phyloP scores from a whole-genome alignment of 768 basidiomycete genomes.

The Phanerochaete sordida region DNA sequence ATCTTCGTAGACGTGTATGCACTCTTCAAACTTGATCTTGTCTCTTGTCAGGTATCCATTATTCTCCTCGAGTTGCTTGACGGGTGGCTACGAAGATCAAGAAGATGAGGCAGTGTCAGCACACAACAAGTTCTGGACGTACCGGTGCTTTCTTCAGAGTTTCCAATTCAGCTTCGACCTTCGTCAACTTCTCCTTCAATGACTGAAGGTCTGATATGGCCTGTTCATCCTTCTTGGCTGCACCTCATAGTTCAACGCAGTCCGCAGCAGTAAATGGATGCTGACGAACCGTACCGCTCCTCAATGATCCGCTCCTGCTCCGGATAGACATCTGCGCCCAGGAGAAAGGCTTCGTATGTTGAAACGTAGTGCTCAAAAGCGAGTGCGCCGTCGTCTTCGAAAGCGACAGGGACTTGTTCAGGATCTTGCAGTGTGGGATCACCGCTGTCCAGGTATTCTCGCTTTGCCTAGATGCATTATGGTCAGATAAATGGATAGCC shows the following conservation, averaged over 20 bases:
- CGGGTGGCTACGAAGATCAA: conserved; percentile 35
- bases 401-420: conserved; percentile 63
- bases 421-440: conserved; percentile 68
- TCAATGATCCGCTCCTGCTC: conserved; percentile 71
- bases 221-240: conserved; percentile 72
- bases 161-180: conserved; percentile 49
- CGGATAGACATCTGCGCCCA: conserved; percentile 61
- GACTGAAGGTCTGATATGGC: conserved; percentile 62
- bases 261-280: not conserved
- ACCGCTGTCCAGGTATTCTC: conserved; percentile 53
- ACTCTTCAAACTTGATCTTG: conserved; percentile 74
- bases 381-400: conserved; percentile 67
- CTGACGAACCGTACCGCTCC: conserved; percentile 65
- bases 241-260: not conserved
- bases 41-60: conserved; percentile 68
- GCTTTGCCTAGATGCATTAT: conserved; percentile 21
- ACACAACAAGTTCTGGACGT: conserved; percentile 14
- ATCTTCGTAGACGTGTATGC: conserved; percentile 65
- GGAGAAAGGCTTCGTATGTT: conserved; percentile 66
- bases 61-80: conserved; percentile 58
- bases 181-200: conserved; percentile 43
- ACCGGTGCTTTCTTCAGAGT: conserved; percentile 65
- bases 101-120: not conserved
- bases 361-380: conserved; percentile 72
- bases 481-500: not conserved